Evolutionary conservation across 2,329 filamentous ascomycete species (phyloP).

Genomic region (Fusarium torulosum): DNA sequence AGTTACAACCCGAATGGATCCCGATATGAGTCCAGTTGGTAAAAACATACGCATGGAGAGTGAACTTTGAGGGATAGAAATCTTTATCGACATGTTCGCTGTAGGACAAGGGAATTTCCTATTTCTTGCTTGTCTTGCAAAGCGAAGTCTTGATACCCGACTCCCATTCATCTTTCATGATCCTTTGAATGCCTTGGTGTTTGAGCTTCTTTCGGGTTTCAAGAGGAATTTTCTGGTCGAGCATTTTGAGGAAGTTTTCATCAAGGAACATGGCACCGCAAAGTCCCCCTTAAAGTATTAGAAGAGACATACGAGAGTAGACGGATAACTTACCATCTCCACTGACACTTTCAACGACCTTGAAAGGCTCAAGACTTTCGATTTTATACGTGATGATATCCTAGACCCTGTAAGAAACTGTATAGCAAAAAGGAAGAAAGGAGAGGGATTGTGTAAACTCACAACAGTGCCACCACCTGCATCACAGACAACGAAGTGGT

Average conservation of each 20-base stretch:
- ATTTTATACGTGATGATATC: constrained; percentile 59
- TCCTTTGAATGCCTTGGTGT: neutral
- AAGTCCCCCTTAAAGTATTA: constrained; percentile 49
- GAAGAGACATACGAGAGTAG: neutral
- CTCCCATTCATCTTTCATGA: constrained; percentile 50
- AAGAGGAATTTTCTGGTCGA: constrained; percentile 45
- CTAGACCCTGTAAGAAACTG: constrained; percentile 16
- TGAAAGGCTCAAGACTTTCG: constrained; percentile 42
- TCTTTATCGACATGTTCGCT: neutral
- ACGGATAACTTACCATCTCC: constrained; percentile 51
- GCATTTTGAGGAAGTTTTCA: constrained; percentile 50
- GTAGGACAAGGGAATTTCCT: constrained; percentile 24
- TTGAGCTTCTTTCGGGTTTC: constrained; percentile 28
- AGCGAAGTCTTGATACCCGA: constrained; percentile 49
- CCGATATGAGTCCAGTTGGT: too few relatives aligned
- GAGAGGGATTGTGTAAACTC: constrained; percentile 14
- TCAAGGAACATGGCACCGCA: constrained; percentile 60
- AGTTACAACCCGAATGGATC: neutral
- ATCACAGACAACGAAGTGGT: constrained; percentile 54
- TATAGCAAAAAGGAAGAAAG: neutral
- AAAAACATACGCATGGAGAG: constrained; percentile 21
- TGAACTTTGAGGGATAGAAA: constrained; percentile 7
- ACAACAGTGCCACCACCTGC: constrained; percentile 56
- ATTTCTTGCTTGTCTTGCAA: constrained; percentile 11
- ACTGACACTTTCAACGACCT: constrained; percentile 54